These are phyloP conservation scores for Saccharomycopsis hybrid DNA, from an alignment of 1,139 yeast genomes.

Conservation along the genomic window DNA sequence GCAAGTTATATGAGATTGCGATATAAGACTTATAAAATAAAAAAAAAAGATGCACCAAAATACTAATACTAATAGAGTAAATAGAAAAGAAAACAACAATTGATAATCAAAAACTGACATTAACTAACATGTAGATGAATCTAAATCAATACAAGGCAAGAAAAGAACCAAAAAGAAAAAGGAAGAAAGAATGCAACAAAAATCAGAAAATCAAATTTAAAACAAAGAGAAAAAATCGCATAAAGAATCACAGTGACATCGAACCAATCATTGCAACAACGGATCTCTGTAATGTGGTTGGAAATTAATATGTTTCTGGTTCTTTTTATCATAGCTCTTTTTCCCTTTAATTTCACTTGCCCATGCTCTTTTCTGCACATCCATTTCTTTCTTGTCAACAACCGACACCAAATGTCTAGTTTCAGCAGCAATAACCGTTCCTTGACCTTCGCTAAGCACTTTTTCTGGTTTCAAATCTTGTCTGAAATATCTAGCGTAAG, in stretches of 20 bases:
- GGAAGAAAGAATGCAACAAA: too few species aligned
- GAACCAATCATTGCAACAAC: conserved; percentile 53
- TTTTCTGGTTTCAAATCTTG: conserved; percentile 76
- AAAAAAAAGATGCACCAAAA: too few species aligned
- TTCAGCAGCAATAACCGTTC: conserved; percentile 91
- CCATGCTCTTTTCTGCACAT: conserved; percentile 74
- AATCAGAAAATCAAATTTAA: too few species aligned
- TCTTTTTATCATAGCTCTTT: conserved; percentile 69
- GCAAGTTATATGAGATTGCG: too few species aligned
- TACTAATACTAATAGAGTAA: too few species aligned
- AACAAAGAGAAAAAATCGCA: too few species aligned
- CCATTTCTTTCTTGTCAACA: conserved; percentile 46
- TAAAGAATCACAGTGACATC: not conserved
- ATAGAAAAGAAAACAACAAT: too few species aligned
- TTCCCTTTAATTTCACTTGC: conserved; percentile 57
- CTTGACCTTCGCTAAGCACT: conserved; percentile 79
- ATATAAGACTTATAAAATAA: too few species aligned
- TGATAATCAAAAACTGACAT: too few species aligned
- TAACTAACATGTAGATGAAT: too few species aligned
- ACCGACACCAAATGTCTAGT: conserved; percentile 61
- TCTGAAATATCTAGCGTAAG: conserved; percentile 78
- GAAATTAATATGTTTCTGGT: conserved; percentile 74
- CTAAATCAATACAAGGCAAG: too few species aligned
- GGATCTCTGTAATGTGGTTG: conserved; percentile 92
- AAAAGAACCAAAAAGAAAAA: too few species aligned